Evolutionary conservation across 108 stramenopile species (phyloP).

Genomic region (Skeletonema menzelii): DNA sequence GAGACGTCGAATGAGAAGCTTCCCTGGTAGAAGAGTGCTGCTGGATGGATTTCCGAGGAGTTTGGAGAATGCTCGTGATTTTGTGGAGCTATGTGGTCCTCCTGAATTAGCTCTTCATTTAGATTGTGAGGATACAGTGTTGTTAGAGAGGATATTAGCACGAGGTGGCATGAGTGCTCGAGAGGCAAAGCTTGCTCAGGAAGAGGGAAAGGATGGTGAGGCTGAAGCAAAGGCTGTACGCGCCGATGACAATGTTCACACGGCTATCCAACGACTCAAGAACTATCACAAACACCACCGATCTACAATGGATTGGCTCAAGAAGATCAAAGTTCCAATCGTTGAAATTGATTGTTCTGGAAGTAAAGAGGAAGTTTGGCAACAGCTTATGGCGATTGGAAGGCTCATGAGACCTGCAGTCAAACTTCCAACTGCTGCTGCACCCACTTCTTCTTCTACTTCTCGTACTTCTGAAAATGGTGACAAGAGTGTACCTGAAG

Average conservation of each 20-base stretch:
- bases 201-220: background rate
- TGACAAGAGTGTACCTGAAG: constrained; percentile 5
- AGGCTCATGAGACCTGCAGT: constrained; percentile 50
- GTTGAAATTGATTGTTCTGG: constrained; percentile 82
- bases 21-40: constrained; percentile 76
- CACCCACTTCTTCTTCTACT: background rate
- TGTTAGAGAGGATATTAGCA: constrained; percentile 74
- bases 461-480: background rate
- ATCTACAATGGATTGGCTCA: constrained; percentile 73
- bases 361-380: constrained; percentile 73
- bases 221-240: constrained; percentile 14
- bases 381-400: constrained; percentile 77
- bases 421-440: constrained; percentile 12
- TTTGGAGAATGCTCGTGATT: constrained; percentile 71
- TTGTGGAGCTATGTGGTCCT: constrained; percentile 68
- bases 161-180: constrained; percentile 25
- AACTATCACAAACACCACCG: constrained; percentile 76
- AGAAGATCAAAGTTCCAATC: constrained; percentile 73
- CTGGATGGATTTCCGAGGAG: constrained; percentile 90
- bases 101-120: constrained; percentile 83
- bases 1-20: constrained; percentile 66
- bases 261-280: constrained; percentile 71
- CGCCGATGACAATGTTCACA: constrained; percentile 78
- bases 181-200: constrained; percentile 38
- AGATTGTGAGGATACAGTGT: constrained; percentile 72